Evolutionary conservation across 2,329 filamentous ascomycete species (phyloP), one percentile per base, ranked within the genome.

Genomic region (Fusarium nurragi): DNA sequence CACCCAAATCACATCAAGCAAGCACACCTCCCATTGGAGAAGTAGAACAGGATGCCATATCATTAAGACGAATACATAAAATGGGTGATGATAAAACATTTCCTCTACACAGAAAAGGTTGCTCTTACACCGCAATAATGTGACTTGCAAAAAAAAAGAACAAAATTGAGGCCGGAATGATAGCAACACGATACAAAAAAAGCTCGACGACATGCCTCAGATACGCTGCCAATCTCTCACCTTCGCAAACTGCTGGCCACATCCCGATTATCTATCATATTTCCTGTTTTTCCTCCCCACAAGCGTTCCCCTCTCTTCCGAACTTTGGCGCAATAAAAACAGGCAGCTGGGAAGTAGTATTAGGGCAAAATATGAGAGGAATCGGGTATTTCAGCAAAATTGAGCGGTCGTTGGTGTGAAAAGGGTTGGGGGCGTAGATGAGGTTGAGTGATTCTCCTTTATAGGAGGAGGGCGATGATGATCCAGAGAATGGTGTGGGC

Each of bases 341-440:
- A 56, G 28, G 30, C 44, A 54, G 26, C 19, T 23, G 40, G 23
- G 32, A 44, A 26, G 34, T 40, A 52, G 37, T 34, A 37, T 41
- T 34, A 54, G 34, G 44, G 41, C 16, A 39, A 60, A 26, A 50
- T 49, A 38, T 51, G 34, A 63, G 57, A 51, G 45, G 52, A 62
- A 43, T 60, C 45, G 64, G 64, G 64, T 66, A 66, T 66, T 66
- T 66, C 45, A 59, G 57, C 62, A 65, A 65, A 41, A 66, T 47
- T 65, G 38, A 50, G 53, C 63, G 53, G 54, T 49, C 37, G 58
- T 47, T 28, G 23, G 34, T 22, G 52, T 39, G 41, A 43, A n/a
- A n/a, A n/a, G 37, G 37, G 37, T 18, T 22, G 37, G 26, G 39
- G 8, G 36, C 25, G 54, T 60, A 60, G 28, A 28, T 60, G 54